phyloP scores from a whole-genome alignment of 768 basidiomycete species.

The Auricularia sp. region DNA sequence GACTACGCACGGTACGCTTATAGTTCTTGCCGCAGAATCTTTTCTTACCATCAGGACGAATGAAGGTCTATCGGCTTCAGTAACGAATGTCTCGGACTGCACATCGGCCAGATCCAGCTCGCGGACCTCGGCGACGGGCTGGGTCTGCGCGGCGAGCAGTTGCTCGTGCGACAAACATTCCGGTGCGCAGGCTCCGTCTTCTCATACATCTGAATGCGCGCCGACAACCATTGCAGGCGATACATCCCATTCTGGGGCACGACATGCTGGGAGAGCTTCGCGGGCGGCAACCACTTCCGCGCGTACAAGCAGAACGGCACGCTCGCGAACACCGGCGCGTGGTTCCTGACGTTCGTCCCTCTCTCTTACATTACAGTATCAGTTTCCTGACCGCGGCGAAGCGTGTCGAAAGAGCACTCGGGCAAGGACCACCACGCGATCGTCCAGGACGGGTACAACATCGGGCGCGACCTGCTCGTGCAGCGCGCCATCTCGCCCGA shows the following conservation, averaged over 20 bases:
- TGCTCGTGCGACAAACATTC: slow-evolving; percentile 70
- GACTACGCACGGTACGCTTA: slow-evolving; percentile 58
- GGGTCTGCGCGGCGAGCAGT: slow-evolving; percentile 53
- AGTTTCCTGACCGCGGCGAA: too few species aligned
- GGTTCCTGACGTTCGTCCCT: slow-evolving; percentile 78
- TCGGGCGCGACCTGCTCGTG: slow-evolving; percentile 72
- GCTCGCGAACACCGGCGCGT: slow-evolving; percentile 58
- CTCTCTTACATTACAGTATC: too few species aligned
- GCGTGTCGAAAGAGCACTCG: slow-evolving; percentile 68
- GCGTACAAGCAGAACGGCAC: slow-evolving; percentile 87
- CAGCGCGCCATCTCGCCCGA: slow-evolving; percentile 50
- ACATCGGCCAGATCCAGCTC: slow-evolving; percentile 62
- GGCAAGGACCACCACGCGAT: slow-evolving; percentile 57
- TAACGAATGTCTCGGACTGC: slow-evolving; percentile 71
- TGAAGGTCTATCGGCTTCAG: slow-evolving; percentile 78
- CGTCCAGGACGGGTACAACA: slow-evolving; percentile 68
- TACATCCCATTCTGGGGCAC: slow-evolving; percentile 58
- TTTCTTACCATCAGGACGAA: too few species aligned
- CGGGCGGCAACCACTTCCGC: slow-evolving; percentile 81
- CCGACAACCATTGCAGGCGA: not conserved
- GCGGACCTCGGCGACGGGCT: slow-evolving; percentile 81
- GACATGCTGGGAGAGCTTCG: slow-evolving; percentile 80
- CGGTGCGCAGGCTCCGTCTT: not conserved
- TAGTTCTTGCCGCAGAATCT: too few species aligned
- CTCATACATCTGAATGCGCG: too few species aligned